These are phyloP conservation scores for Polygonum aviculare DNA, from an alignment of 148 eudicot genomes.

Conservation along the genomic window DNA sequence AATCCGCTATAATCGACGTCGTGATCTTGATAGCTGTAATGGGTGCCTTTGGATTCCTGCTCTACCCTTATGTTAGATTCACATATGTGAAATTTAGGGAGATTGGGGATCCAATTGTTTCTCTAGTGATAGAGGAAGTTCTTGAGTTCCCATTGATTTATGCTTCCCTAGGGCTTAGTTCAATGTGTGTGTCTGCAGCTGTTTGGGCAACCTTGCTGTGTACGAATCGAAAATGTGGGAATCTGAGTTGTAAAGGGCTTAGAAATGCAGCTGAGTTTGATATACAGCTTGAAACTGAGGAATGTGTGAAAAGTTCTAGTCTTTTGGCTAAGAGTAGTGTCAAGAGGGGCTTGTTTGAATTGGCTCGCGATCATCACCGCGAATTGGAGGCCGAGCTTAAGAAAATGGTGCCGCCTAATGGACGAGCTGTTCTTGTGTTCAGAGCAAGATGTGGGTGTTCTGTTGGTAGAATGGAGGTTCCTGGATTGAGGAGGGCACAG, in stretches of 20 bases:
- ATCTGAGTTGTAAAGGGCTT: slow-evolving; percentile 56
- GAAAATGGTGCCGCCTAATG: slow-evolving; percentile 80
- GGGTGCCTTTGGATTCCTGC: not conserved
- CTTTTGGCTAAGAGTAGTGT: slow-evolving; percentile 17
- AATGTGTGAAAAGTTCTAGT: slow-evolving; percentile 40
- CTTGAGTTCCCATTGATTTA: not conserved
- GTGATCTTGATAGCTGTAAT: not conserved
- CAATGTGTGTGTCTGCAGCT: not conserved
- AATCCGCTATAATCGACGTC: not conserved
- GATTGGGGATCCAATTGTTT: not conserved
- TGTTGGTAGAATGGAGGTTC: slow-evolving; percentile 81
- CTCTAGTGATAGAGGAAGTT: not conserved
- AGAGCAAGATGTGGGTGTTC: slow-evolving; percentile 79
- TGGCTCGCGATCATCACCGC: slow-evolving; percentile 58
- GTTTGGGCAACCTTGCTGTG: not conserved
- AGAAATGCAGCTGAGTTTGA: slow-evolving; percentile 70
- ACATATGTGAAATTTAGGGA: not conserved
- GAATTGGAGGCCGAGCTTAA: slow-evolving; percentile 80
- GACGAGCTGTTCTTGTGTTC: slow-evolving; percentile 69
- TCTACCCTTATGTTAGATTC: not conserved
- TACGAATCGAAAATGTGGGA: slow-evolving; percentile 50
- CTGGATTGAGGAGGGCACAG: slow-evolving; percentile 50
- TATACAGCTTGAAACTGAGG: slow-evolving; percentile 72
- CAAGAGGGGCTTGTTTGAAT: slow-evolving; percentile 53
- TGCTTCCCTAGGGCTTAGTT: not conserved